A percentile compares a stretch with the other conserved stretches of the same genome.
These are phyloP conservation scores for Sugiyamaella sp. DNA, from an alignment of 1,139 yeast genomes.

Conservation along the genomic window DNA sequence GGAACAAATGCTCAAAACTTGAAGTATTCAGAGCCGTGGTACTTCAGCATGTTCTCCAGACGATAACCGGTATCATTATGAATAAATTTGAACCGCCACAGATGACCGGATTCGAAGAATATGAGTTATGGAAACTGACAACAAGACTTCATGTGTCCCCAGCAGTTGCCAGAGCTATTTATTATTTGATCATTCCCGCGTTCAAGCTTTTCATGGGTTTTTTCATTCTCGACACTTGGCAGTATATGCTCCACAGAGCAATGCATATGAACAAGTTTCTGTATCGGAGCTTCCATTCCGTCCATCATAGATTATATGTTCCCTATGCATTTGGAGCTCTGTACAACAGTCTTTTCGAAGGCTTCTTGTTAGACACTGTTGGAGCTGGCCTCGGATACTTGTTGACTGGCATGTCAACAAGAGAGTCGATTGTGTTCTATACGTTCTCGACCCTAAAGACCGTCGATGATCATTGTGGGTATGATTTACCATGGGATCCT, in stretches of 20 bases:
- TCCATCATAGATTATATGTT: slow-evolving; percentile 91
- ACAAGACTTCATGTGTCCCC: slow-evolving; percentile 38
- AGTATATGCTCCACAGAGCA: slow-evolving; percentile 76
- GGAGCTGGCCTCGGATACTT: slow-evolving; percentile 88
- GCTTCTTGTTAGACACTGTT: slow-evolving; percentile 83
- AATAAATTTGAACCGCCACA: slow-evolving; percentile 63
- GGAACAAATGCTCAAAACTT: slow-evolving; percentile 70
- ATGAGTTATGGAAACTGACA: slow-evolving; percentile 67
- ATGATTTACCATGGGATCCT: slow-evolving; percentile 85
- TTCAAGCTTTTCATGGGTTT: slow-evolving; percentile 64
- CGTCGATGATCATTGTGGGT: slow-evolving; percentile 98
- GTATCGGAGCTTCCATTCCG: slow-evolving; percentile 83
- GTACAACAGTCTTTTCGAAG: slow-evolving; percentile 92
- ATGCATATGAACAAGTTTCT: slow-evolving; percentile 83
- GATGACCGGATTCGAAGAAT: slow-evolving; percentile 72
- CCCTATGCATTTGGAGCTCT: slow-evolving; percentile 97
- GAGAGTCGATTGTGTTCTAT: slow-evolving; percentile 74
- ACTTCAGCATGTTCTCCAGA: slow-evolving; percentile 81
- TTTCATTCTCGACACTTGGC: slow-evolving; percentile 89
- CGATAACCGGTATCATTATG: slow-evolving; percentile 63
- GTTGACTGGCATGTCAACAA: slow-evolving; percentile 63
- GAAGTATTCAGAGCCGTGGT: slow-evolving; percentile 82
- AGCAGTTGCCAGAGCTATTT: slow-evolving; percentile 26
- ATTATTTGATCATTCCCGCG: slow-evolving; percentile 48
- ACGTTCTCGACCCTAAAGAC: slow-evolving; percentile 93